Percentiles rank a stretch among this genome's conserved stretches.
Evolutionary conservation across 306 rosid species (phyloP).

Genomic region (Corylus heterophylla): DNA sequence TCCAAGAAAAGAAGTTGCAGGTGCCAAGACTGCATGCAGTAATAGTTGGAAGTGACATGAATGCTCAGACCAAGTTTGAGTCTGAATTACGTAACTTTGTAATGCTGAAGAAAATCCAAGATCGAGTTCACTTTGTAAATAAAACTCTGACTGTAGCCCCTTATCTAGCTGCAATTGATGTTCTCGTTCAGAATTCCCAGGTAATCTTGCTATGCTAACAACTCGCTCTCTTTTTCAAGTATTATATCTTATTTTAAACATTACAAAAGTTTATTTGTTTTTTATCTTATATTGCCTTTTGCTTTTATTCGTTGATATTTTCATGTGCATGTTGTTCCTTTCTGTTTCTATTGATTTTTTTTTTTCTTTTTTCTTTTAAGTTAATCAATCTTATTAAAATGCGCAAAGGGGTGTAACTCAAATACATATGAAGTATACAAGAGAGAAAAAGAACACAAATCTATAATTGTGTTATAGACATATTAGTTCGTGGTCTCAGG

Average conservation of each 20-base stretch:
- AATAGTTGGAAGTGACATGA: slow-evolving; percentile 89
- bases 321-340: background rate
- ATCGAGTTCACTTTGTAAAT: slow-evolving; percentile 87
- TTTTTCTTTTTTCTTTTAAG: background rate
- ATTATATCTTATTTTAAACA: background rate
- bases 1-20: slow-evolving; percentile 72
- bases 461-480: background rate
- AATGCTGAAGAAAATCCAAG: slow-evolving; percentile 66
- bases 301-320: background rate
- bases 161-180: slow-evolving; percentile 85
- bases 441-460: too few species aligned
- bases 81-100: slow-evolving; percentile 74
- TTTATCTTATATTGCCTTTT: background rate
- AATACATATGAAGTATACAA: too few species aligned
- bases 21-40: slow-evolving; percentile 88
- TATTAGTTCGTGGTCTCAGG: background rate
- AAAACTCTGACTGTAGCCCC: slow-evolving; percentile 93
- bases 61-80: slow-evolving; percentile 80
- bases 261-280: background rate
- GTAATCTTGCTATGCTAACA: slow-evolving; percentile 33
- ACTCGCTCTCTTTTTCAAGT: background rate
- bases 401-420: too few species aligned
- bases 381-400: too few species aligned
- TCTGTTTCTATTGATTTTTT: background rate
- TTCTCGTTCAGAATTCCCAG: slow-evolving; percentile 98